Evolutionary conservation across 2,329 filamentous ascomycete species (phyloP), one percentile per base, ranked within the genome.

Genomic region (Ceratocystiopsis sp.): DNA sequence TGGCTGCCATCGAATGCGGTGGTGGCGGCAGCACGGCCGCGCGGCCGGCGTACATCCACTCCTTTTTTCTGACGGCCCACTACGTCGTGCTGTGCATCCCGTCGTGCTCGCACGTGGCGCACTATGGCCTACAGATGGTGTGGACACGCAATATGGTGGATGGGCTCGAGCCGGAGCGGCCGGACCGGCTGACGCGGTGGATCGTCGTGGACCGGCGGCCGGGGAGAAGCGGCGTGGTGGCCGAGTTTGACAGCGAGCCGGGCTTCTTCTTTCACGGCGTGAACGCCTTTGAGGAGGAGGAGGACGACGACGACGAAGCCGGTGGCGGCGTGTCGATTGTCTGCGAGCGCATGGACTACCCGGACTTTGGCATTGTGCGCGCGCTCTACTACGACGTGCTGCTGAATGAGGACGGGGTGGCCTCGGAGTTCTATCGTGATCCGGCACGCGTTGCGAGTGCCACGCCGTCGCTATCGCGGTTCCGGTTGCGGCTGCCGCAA

Each of bases 201-300:
- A 75, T 82, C 49, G 72, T 93, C 0, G 59, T 93, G 16, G 83
- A 91, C 55, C 73, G 84, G 2, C 65, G 55, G 4, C 59, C 65
- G 3, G 69, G 66, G 4, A 66, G 66, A 40, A 11, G 16, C 2
- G 45, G 84, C 0, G 61, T 91, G 0, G 68, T 91, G 0, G 78
- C 74, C 9, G 72, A 68, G 2, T 87, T 81, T 52, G 69, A 78
- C 16, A 79, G 73, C 15, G 67, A 73, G 0, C 70, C 80, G 0
- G 77, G 77, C 39, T 93, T 87, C 63, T 79, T 75, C 58, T 93
- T 93, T 57, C 84, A 93, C 59, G 74, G 73, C 0, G 65, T 84
- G 54, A 93, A 93, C 51, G 73, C 82, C 0, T 91, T 77, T 55
- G 81, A 89, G 53, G 71, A 0, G 55, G 38, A 39, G n/a, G 44